Evolutionary conservation across 495 filamentous ascomycete species (phyloP).

Genomic region (Penicillium maclennaniae): DNA sequence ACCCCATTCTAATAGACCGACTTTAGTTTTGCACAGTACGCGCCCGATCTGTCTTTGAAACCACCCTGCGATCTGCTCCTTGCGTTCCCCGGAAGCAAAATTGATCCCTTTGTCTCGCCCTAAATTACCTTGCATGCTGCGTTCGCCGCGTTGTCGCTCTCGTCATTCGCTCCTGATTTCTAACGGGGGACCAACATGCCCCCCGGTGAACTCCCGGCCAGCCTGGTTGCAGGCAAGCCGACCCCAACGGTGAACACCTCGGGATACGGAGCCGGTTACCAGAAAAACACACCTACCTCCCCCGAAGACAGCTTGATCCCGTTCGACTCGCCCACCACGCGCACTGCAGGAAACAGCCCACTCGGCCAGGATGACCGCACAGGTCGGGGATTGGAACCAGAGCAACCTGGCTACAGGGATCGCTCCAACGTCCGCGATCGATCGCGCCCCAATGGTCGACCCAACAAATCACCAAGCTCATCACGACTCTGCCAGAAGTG

Average conservation of each 20-base stretch:
- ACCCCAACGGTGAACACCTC: constrained; percentile 41
- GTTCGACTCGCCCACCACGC: constrained; percentile 42
- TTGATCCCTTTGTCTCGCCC: background rate
- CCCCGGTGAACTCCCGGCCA: constrained; percentile 46
- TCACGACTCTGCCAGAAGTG: constrained; percentile 82
- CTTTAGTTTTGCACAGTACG: constrained; percentile 7
- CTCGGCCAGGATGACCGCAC: constrained; percentile 32
- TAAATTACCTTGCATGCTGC: constrained; percentile 17
- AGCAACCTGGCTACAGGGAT: constrained; percentile 36
- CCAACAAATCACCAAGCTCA: constrained; percentile 40
- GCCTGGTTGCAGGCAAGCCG: constrained; percentile 47
- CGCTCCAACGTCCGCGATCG: constrained; percentile 37
- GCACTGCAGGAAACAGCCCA: constrained; percentile 28
- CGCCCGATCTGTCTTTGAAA: constrained; percentile 5
- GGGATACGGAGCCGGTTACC: constrained; percentile 36
- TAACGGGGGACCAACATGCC: constrained; percentile 40
- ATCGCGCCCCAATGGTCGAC: constrained; percentile 43
- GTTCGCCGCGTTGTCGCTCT: constrained; percentile 7
- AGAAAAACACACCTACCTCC: constrained; percentile 43
- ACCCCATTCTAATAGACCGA: constrained; percentile 7
- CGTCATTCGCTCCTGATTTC: constrained; percentile 13
- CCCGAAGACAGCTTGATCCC: constrained; percentile 43
- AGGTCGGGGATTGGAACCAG: constrained; percentile 33
- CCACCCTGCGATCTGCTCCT: background rate
- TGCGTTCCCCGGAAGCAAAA: background rate